phyloP scores from a whole-genome alignment of 2,329 filamentous ascomycete genomes.

The Herpotrichia juniperi region DNA sequence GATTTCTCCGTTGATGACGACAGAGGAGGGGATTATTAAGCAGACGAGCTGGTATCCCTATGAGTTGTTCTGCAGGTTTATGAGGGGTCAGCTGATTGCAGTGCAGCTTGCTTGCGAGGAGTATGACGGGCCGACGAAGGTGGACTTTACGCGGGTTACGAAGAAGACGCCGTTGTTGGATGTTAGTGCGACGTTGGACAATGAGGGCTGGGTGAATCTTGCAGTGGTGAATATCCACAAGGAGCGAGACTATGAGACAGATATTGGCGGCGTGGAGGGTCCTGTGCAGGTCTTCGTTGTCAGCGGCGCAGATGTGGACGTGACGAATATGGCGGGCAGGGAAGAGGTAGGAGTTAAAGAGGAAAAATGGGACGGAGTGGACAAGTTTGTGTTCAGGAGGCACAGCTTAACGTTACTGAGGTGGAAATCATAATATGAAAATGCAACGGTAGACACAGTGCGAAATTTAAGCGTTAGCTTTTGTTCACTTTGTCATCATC shows the following conservation, averaged over 20 bases:
- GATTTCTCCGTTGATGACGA: slow-evolving; percentile 75
- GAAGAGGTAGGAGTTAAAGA: slow-evolving; percentile 65
- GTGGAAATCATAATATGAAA: no score
- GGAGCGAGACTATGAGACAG: slow-evolving; percentile 61
- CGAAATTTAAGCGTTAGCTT: no score
- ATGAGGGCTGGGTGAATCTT: slow-evolving; percentile 65
- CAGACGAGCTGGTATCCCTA: slow-evolving; percentile 78
- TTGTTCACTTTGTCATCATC: no score
- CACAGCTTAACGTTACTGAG: slow-evolving; percentile 70
- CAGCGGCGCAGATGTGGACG: slow-evolving; percentile 59
- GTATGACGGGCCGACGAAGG: slow-evolving; percentile 68
- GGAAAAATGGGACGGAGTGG: slow-evolving; percentile 66
- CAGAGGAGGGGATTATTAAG: slow-evolving; percentile 63
- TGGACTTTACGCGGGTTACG: slow-evolving; percentile 65
- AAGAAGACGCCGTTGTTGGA: slow-evolving; percentile 72
- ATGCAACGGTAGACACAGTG: no score
- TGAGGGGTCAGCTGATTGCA: slow-evolving; percentile 71
- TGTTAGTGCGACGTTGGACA: slow-evolving; percentile 65
- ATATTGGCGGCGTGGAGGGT: slow-evolving; percentile 57
- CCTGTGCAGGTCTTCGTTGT: slow-evolving; percentile 65
- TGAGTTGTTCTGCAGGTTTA: slow-evolving; percentile 68
- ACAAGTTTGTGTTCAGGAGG: slow-evolving; percentile 67
- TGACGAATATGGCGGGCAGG: slow-evolving; percentile 65
- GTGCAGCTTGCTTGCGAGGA: slow-evolving; percentile 65
- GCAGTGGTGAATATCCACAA: slow-evolving; percentile 74